phyloP scores from a whole-genome alignment of 1,139 yeast genomes.

The Geotrichum siamense region DNA sequence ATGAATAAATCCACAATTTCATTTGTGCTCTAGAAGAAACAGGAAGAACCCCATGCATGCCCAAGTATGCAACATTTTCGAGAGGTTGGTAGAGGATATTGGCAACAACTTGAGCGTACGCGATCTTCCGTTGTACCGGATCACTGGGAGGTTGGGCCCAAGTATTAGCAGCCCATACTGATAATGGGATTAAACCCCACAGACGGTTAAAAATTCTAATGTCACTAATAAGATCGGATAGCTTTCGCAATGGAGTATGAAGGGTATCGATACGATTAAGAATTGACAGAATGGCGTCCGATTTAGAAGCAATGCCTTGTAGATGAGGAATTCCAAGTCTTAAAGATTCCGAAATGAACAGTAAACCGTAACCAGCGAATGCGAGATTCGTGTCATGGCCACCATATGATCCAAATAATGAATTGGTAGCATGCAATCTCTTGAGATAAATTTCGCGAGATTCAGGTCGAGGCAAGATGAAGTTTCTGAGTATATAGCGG shows the following conservation, averaged over 20 bases:
- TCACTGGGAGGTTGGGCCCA: slow-evolving; percentile 26
- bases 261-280: slow-evolving; percentile 7
- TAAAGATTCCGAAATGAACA: slow-evolving; percentile 26
- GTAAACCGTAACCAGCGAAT: slow-evolving; percentile 28
- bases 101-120: slow-evolving; percentile 35
- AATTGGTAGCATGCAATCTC: slow-evolving; percentile 12
- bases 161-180: slow-evolving; percentile 34
- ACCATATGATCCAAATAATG: slow-evolving; percentile 13
- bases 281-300: neutral
- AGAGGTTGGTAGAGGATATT: slow-evolving; percentile 37
- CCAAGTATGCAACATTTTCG: slow-evolving; percentile 39
- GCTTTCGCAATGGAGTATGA: slow-evolving; percentile 24
- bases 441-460: slow-evolving; percentile 5
- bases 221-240: slow-evolving; percentile 34
- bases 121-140: slow-evolving; percentile 26
- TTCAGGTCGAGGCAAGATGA: slow-evolving; percentile 10
- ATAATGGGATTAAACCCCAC: slow-evolving; percentile 34
- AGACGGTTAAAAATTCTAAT: slow-evolving; percentile 37
- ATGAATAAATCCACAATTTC: slow-evolving; percentile 37
- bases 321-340: slow-evolving; percentile 2
- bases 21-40: slow-evolving; percentile 25
- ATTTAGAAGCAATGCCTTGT: neutral
- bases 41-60: slow-evolving; percentile 34
- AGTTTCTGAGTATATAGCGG: slow-evolving; percentile 9
- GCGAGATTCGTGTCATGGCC: slow-evolving; percentile 24